Base-by-base conservation (phyloP, 2,329 filamentous ascomycete species). In the Stachybotrys chartarum region DNA sequence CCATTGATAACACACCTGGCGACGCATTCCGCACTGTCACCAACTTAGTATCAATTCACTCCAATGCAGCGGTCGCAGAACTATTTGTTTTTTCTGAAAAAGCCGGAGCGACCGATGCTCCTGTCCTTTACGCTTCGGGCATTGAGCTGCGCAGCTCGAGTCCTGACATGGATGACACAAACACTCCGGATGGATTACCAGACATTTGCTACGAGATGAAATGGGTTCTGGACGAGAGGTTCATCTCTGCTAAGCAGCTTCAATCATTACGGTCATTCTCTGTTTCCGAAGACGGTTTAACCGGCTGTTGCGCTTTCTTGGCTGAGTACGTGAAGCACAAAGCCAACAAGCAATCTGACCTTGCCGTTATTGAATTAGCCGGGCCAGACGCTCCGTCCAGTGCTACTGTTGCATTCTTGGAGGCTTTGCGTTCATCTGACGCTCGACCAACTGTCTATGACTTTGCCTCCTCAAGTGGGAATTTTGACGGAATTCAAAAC, bases 121-220 rank as follows among this genome's bases (percentile, higher is more conserved):
- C 52, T 12, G 39, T 53, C 52, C 30, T 53, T 30, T 45, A 14
- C 7, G 24, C 31, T 14, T 16, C 39, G 35, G 52, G 39, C 30
- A 46, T 53, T 35, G 39, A 47, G 30, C 52, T 53, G 52, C 42
- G 52, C 17, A 53, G 35, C 35, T 46, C 47, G 42, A 42, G 52
- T 30, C 35, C 42, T 31, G 52, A 10, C 49, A 17, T 32, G 12
- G 14, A 51, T 32, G 49, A 51, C n/a, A 30, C 49, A 32, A 24
- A 8, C 49, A n/a, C n/a, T 48, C 24, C 10, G 14, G 49, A 51
- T 5, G 49, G 30, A 7, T 1, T 12, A 16, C 49, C 24, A 14
- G 30, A 56, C 14, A 56, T 56, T 31, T 53, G 55, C 47, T 56
- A 50, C 30, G 51, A 53, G 7, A 51, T 57, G 30, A 51, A 52